Conservation (phyloP, 805 yeast species). For the Pichia kluyveri region DNA sequence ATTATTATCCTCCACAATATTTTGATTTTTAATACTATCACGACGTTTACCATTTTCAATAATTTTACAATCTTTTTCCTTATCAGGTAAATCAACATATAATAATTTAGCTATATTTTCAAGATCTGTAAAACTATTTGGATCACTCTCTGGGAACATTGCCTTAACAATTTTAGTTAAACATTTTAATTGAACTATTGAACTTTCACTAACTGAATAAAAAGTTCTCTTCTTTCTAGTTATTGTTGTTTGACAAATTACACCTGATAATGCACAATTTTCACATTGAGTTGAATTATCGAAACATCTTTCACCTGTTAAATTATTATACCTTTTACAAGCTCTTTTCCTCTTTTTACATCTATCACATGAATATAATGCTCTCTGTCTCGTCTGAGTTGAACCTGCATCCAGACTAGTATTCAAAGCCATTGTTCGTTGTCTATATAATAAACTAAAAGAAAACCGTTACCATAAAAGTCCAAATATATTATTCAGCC, state of each 20-base stretch:
- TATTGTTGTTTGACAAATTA: slow-evolving; percentile 24
- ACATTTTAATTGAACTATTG: slow-evolving; percentile 29
- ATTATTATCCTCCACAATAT: neutral
- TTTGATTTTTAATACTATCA: too few relatives aligned
- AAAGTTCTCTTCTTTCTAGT: slow-evolving; percentile 25
- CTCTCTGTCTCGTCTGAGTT: slow-evolving; percentile 13
- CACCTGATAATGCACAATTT: slow-evolving; percentile 19
- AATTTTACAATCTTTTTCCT: neutral
- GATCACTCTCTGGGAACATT: slow-evolving; percentile 29
- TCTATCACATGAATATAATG: slow-evolving; percentile 29
- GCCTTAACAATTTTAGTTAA: slow-evolving; percentile 24
- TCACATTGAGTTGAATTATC: slow-evolving; percentile 22
- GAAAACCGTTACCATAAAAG: too few relatives aligned
- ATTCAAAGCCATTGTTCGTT: too few relatives aligned
- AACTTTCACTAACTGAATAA: slow-evolving; percentile 25
- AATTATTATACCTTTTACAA: slow-evolving; percentile 21
- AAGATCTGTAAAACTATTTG: slow-evolving; percentile 27
- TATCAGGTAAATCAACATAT: slow-evolving; percentile 15
- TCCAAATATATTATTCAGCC: too few relatives aligned
- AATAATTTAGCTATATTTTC: slow-evolving; percentile 20
- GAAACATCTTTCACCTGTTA: slow-evolving; percentile 11
- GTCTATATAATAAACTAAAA: too few relatives aligned
- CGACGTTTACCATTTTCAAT: neutral
- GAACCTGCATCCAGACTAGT: too few relatives aligned
- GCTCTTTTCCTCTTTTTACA: slow-evolving; percentile 29